Base-by-base conservation (phyloP, 805 yeast species). In the Candida xiaguanensis region DNA sequence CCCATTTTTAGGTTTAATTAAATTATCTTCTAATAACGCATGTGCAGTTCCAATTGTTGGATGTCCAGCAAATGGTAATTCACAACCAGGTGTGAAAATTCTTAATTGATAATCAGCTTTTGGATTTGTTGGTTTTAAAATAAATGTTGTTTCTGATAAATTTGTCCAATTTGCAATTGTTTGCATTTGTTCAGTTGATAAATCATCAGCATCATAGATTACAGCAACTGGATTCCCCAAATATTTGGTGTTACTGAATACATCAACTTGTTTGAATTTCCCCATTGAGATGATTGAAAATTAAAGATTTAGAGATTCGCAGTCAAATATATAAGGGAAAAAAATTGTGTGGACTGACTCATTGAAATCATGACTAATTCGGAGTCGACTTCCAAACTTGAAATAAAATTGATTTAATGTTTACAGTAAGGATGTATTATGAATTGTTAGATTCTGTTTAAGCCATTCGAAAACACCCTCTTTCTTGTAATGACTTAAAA, bases 31-130 rank as follows among this genome's bases (percentile, higher is more conserved):
- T 15, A 72, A 37, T n/a, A 62, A 58, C 1, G 78, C 78, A 48
- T 55, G 60, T 33, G 72, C 66, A 1, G 78, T 58, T 6, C 83
- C 84, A 23, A 78, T 47, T 0, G 81, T 78, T 3, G 84, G 85
- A 47, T 78, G 84, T 5, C 85, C 84, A 1, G 85, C 83, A 59
- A 78, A 78, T 6, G 80, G 80, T 17, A 78, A 50, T 47, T 78
- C 83, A 2, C 32, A 29, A 2, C 29, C 44, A 2, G 78, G 74
- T 0, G 74, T 61, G 50, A 76, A 78, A 3, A 78, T 78, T 23
- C 80, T 58, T 5, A 77, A 55, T 39, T 52, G 60, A 53, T 77
- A 78, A 50, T 73, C 74, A 4, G 74, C 75, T 5, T 50, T 48
- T 1, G 51, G 39, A 8, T 44, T 44, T 0, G 71, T 61, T 5